Percentiles rank a stretch among this genome's conserved stretches.
Evolutionary conservation across 2,329 filamentous ascomycete genomes (phyloP).

Genomic region (Pseudogymnoascus destructans): DNA sequence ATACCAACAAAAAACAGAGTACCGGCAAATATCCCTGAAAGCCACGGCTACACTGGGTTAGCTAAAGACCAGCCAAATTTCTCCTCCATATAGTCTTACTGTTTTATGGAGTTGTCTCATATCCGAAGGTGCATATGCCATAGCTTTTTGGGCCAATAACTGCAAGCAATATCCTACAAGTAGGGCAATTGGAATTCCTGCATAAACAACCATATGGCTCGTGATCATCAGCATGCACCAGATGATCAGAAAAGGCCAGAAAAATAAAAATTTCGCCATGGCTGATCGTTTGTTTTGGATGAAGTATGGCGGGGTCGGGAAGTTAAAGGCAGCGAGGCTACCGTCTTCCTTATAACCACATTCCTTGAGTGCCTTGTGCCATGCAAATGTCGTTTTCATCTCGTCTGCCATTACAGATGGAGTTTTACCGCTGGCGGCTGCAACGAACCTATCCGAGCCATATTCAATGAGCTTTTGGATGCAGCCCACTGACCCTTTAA

Average conservation of each 20-base stretch:
- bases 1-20: slow-evolving; percentile 70
- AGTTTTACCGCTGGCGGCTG: slow-evolving; percentile 82
- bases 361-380: slow-evolving; percentile 71
- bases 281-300: slow-evolving; percentile 66
- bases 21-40: slow-evolving; percentile 84
- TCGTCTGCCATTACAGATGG: slow-evolving; percentile 75
- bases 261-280: slow-evolving; percentile 74
- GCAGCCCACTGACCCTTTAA: slow-evolving; percentile 80
- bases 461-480: slow-evolving; percentile 93
- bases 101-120: slow-evolving; percentile 88
- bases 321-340: slow-evolving; percentile 53
- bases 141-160: slow-evolving; percentile 61
- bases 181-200: slow-evolving; percentile 60
- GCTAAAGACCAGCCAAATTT: background rate
- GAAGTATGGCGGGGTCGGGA: slow-evolving; percentile 59
- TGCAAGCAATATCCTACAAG: slow-evolving; percentile 58
- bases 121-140: slow-evolving; percentile 72
- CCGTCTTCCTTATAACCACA: slow-evolving; percentile 74
- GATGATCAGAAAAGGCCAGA: slow-evolving; percentile 73
- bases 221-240: slow-evolving; percentile 59
- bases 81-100: slow-evolving; percentile 33
- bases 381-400: slow-evolving; percentile 73
- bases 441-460: slow-evolving; percentile 82
- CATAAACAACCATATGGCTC: slow-evolving; percentile 58
- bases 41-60: slow-evolving; percentile 55